A percentile compares a stretch with the other conserved stretches of the same genome.
phyloP scores from a whole-genome alignment of 441 rosid species.

The Sinapis alba region DNA sequence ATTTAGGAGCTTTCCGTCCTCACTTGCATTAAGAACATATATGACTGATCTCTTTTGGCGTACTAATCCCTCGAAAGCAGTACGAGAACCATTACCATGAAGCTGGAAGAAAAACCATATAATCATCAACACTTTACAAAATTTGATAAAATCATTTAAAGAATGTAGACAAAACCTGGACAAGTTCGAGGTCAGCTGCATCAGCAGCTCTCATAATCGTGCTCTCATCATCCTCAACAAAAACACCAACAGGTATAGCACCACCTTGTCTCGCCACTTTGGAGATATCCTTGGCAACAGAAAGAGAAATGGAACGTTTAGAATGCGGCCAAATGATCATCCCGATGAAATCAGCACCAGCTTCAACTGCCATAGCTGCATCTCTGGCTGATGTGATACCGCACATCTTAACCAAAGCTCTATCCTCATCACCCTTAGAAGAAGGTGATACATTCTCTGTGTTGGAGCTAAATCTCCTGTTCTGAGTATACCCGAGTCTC shows the following conservation, averaged over 20 bases:
- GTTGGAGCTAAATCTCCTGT: conserved; percentile 34
- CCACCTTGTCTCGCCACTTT: conserved; percentile 74
- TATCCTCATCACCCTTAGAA: conserved; percentile 22
- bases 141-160: conserved; percentile 1
- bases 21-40: conserved; percentile 77
- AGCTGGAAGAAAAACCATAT: conserved; percentile 53
- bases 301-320: conserved; percentile 74
- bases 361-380: conserved; percentile 90
- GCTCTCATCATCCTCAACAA: conserved; percentile 77
- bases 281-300: conserved; percentile 80
- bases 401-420: conserved; percentile 77
- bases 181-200: conserved; percentile 66
- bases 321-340: conserved; percentile 91
- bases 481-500: conserved; percentile 28
- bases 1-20: conserved; percentile 67
- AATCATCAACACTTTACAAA: conserved; percentile 10
- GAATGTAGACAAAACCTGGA: conserved; percentile 63
- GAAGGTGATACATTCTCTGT: conserved; percentile 35
- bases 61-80: conserved; percentile 55
- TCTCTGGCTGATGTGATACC: conserved; percentile 83
- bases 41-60: conserved; percentile 52
- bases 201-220: conserved; percentile 73
- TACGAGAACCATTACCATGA: conserved; percentile 73
- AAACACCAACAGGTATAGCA: conserved; percentile 88
- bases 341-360: conserved; percentile 83